These are phyloP conservation scores for Cutaneotrichosporon cutaneum DNA, from an alignment of 1,284 basidiomycete species.

Conservation along the genomic window DNA sequence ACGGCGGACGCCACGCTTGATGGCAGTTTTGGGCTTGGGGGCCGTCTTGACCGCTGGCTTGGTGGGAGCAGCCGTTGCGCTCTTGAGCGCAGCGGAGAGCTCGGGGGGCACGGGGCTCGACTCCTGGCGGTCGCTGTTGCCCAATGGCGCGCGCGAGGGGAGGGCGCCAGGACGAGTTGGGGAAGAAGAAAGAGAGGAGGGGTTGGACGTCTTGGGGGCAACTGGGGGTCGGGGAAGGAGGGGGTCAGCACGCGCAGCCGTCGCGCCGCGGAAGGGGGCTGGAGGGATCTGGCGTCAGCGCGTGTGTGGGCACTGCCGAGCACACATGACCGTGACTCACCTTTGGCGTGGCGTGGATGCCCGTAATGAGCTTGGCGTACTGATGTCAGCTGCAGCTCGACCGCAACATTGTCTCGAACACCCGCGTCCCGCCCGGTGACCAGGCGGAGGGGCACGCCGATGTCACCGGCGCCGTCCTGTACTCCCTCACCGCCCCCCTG, in stretches of 20 bases:
- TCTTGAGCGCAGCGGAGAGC: conserved; percentile 8
- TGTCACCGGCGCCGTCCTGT: too few relatives aligned
- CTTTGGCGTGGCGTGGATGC: conserved; percentile 35
- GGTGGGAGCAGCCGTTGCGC: conserved; percentile 12
- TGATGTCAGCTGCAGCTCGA: neutral
- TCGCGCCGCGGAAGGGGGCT: conserved; percentile 22
- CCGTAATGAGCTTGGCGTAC: conserved; percentile 31
- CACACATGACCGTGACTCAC: neutral
- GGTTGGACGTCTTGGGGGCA: conserved; percentile 5
- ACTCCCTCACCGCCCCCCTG: too few relatives aligned
- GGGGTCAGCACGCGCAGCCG: conserved; percentile 3
- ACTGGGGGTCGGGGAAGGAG: conserved; percentile 22
- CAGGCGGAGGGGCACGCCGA: too few relatives aligned
- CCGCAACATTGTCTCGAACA: too few relatives aligned
- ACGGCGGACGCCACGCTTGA: conserved; percentile 47
- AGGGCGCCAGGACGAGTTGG: neutral
- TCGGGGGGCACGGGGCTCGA: conserved; percentile 29
- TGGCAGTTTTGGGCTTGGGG: conserved; percentile 22
- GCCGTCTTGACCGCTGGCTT: conserved; percentile 27
- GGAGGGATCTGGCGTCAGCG: conserved; percentile 19
- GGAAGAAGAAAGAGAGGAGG: conserved; percentile 9
- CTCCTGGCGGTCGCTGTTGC: conserved; percentile 36
- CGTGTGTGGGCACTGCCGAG: too few relatives aligned
- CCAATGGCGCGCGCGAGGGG: conserved; percentile 29
- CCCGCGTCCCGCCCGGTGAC: too few relatives aligned